phyloP scores from a whole-genome alignment of 2,329 filamentous ascomycete genomes.

The Microdochium nivale region DNA sequence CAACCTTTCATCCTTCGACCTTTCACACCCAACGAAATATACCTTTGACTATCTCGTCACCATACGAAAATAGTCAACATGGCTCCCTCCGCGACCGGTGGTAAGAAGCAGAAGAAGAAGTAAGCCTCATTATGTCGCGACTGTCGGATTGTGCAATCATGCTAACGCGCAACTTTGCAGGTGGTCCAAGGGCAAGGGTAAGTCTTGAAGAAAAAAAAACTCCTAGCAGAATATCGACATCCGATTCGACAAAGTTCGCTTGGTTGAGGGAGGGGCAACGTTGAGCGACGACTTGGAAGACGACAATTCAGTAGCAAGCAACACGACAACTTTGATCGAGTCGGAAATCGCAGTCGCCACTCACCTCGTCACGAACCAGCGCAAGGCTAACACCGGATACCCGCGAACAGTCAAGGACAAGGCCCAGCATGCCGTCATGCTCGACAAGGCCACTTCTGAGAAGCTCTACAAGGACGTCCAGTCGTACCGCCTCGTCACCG shows the following conservation, averaged over 20 bases:
- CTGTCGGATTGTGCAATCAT: not conserved
- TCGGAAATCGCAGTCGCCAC: not conserved
- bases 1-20: not conserved
- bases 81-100: slow-evolving; percentile 49
- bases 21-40: not conserved
- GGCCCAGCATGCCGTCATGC: slow-evolving; percentile 97
- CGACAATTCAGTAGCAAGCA: not conserved
- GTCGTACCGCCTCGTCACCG: slow-evolving; percentile 98
- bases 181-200: slow-evolving; percentile 62
- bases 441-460: slow-evolving; percentile 96
- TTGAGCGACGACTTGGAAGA: not conserved
- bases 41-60: not conserved
- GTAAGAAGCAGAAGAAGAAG: slow-evolving; percentile 80
- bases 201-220: slow-evolving; percentile 39
- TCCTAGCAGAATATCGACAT: not conserved
- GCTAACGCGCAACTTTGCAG: not conserved
- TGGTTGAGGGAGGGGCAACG: not conserved
- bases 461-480: slow-evolving; percentile 99
- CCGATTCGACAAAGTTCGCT: not conserved
- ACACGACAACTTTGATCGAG: not conserved
- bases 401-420: slow-evolving; percentile 83
- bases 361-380: not conserved
- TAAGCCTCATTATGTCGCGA: not conserved
- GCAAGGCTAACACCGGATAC: not conserved
- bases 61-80: slow-evolving; percentile 25